Evolutionary conservation across 148 eudicot genomes (phyloP), one percentile per base, ranked within the genome.

Genomic region (Cornus florida): DNA sequence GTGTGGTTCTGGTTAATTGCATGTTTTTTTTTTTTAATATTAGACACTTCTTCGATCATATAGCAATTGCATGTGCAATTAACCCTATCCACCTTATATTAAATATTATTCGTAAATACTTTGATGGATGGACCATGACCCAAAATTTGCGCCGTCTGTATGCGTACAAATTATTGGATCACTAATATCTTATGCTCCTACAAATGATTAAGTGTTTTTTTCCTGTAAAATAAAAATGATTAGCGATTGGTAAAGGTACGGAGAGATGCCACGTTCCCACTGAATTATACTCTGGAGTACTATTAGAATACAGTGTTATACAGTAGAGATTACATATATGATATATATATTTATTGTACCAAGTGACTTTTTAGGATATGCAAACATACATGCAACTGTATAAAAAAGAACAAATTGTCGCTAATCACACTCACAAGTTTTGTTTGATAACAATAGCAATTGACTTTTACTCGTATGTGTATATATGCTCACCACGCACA

Each of bases 11-110:
- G 67, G 46, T 10, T 38, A 13, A 19, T 13, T 11, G 60, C 19
- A 56, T 57, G 62, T 57, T 57, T 3, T 43, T 5, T 43, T 4
- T 6, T 7, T 39, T 8, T 50, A 12, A 11, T 8, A 46, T 70
- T 76, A 60, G 74, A 71, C 59, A 64, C 70, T 77, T 28, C 28
- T 28, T 28, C n/a, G n/a, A n/a, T n/a, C 28, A 28, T 28, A 0
- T 7, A 76, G 76, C 73, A 79, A 82, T 71, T 62, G 24, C 82
- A 81, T 85, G 84, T 75, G 84, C 80, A 70, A 67, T 64, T 77
- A 72, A 79, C 71, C 84, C 67, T n/a, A 43, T 67, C 41, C 80
- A 70, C 79, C 66, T 60, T 71, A 24, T 13, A 38, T 46, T 43
- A 74, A n/a, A 57, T 11, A 19, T 16, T 69, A 2, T 43, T 43